Percentiles rank a stretch among this genome's conserved stretches.
Evolutionary conservation across 805 yeast genomes (phyloP).

Genomic region (Hanseniaspora thailandica): DNA sequence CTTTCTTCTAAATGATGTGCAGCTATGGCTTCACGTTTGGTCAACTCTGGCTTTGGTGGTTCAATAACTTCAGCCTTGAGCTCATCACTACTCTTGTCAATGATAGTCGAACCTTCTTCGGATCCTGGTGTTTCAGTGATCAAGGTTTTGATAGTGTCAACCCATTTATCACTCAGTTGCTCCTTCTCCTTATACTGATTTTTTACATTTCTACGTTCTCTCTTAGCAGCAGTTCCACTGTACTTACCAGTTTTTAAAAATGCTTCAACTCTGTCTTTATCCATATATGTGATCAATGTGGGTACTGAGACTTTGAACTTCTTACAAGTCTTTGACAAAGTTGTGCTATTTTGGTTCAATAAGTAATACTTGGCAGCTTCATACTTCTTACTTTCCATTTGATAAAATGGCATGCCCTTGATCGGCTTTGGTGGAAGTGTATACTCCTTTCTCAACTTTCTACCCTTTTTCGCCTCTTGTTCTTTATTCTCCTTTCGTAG

Average conservation of each 20-base stretch:
- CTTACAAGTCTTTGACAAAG: conserved; percentile 11
- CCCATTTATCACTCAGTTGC: conserved; percentile 5
- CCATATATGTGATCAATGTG: conserved; percentile 15
- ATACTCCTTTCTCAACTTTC: conserved; percentile 15
- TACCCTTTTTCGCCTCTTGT: conserved; percentile 10
- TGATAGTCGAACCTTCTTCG: not conserved
- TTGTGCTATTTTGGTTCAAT: conserved; percentile 7
- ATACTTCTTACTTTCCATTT: conserved; percentile 13
- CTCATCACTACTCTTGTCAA: not conserved
- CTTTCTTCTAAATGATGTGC: not conserved
- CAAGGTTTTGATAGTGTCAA: conserved; percentile 2
- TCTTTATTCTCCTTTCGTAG: not conserved
- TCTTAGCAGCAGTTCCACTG: conserved; percentile 11
- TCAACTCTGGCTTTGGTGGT: not conserved
- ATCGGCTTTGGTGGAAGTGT: conserved; percentile 16
- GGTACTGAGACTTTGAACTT: conserved; percentile 14
- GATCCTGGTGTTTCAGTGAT: not conserved
- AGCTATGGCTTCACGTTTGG: not conserved
- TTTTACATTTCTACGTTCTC: conserved; percentile 13
- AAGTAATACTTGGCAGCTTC: conserved; percentile 15
- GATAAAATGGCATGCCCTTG: not conserved
- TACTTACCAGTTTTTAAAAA: conserved; percentile 14
- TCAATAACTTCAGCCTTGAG: not conserved
- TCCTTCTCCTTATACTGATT: conserved; percentile 15
- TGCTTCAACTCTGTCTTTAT: conserved; percentile 12